Percentiles rank a stretch among this genome's conserved stretches.
Conservation (phyloP, 2,329 filamentous ascomycete species). For the Penicillium expansum region DNA sequence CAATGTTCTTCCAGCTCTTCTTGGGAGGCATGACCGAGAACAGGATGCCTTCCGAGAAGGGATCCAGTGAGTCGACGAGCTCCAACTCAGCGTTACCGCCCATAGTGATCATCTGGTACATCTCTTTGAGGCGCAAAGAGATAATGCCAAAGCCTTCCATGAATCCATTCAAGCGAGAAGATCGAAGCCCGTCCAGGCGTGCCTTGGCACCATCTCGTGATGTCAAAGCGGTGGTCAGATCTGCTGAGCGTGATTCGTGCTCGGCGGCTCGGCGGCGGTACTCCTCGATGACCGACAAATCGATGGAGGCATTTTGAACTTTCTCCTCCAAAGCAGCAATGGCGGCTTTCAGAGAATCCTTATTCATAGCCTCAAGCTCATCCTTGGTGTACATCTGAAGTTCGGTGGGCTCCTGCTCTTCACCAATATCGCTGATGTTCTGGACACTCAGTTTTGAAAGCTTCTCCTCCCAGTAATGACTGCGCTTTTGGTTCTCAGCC, state of each 20-base stretch:
- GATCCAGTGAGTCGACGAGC: conserved; percentile 91
- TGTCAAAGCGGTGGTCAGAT: conserved; percentile 73
- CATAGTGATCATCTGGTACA: conserved; percentile 99
- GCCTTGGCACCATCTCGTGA: conserved; percentile 85
- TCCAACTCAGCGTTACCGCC: conserved; percentile 97
- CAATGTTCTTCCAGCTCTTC: conserved; percentile 99
- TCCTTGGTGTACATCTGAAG: conserved; percentile 77
- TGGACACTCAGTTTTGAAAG: conserved; percentile 78
- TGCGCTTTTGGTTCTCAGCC: conserved; percentile 77
- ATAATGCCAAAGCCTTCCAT: conserved; percentile 97
- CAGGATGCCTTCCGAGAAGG: conserved; percentile 92
- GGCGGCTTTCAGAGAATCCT: conserved; percentile 59
- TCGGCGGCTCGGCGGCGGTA: conserved; percentile 85
- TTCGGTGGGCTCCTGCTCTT: conserved; percentile 47
- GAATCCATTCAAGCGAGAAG: conserved; percentile 88
- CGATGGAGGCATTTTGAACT: conserved; percentile 81
- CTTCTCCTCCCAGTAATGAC: conserved; percentile 87
- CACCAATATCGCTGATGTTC: conserved; percentile 69
- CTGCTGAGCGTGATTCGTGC: conserved; percentile 74
- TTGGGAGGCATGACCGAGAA: conserved; percentile 99
- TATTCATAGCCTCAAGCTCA: conserved; percentile 62
- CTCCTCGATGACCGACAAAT: conserved; percentile 82
- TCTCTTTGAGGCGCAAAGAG: conserved; percentile 92
- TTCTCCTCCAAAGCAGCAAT: conserved; percentile 68
- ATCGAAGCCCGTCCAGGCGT: conserved; percentile 85